These are phyloP conservation scores for Setaria italica DNA, from an alignment of 202 grass and related monocot species.

Conservation along the genomic window DNA sequence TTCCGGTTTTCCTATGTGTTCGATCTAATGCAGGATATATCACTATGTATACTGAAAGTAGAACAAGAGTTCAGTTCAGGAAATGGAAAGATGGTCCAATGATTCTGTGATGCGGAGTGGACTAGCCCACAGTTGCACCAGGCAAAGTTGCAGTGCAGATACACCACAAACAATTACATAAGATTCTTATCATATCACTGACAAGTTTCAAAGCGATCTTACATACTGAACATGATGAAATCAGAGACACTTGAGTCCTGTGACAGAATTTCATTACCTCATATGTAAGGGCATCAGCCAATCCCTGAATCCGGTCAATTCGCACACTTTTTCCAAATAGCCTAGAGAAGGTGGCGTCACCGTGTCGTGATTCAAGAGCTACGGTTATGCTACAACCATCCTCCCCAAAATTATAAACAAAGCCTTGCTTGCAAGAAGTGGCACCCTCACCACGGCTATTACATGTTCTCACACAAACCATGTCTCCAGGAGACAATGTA, in stretches of 20 bases:
- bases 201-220: conserved; percentile 23
- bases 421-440: conserved; percentile 94
- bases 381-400: conserved; percentile 94
- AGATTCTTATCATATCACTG: conserved; percentile 2
- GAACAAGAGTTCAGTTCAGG: conserved; percentile 26
- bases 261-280: conserved; percentile 67
- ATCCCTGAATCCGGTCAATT: conserved; percentile 86
- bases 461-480: conserved; percentile 92
- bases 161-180: neutral
- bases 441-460: conserved; percentile 70
- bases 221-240: conserved; percentile 17
- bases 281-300: conserved; percentile 94
- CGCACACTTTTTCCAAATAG: conserved; percentile 91
- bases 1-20: conserved; percentile 28
- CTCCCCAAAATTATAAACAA: conserved; percentile 87
- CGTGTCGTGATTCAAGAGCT: conserved; percentile 86
- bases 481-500: conserved; percentile 85
- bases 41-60: neutral
- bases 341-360: conserved; percentile 94
- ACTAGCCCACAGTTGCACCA: too few species aligned
- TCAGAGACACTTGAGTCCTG: neutral
- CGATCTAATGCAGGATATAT: neutral
- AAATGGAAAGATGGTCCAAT: neutral
- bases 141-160: conserved; percentile 18
- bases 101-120: neutral